Conservation (phyloP, 305 asterid genomes). For the Ilex paraguariensis region DNA sequence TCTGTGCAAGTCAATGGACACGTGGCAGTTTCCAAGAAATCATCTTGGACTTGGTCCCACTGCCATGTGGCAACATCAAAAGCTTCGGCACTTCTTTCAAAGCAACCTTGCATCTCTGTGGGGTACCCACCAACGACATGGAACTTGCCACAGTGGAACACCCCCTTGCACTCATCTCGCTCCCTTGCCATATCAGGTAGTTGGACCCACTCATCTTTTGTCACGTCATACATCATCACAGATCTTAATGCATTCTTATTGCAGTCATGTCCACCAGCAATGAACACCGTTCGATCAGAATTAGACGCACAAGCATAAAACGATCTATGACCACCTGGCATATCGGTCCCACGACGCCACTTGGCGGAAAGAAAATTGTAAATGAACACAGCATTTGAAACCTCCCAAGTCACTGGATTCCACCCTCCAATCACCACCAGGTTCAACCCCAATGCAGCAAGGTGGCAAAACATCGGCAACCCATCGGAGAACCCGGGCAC, state of each 20-base stretch:
- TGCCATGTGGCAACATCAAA: conserved; percentile 39
- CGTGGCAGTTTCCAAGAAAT: conserved; percentile 29
- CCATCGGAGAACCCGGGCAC: conserved; percentile 45
- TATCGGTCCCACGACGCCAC: conserved; percentile 70
- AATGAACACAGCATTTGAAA: conserved; percentile 31
- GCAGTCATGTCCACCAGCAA: conserved; percentile 79
- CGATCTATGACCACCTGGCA: conserved; percentile 56
- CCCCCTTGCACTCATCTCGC: conserved; percentile 70
- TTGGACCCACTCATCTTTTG: conserved; percentile 33
- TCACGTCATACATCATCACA: conserved; percentile 59
- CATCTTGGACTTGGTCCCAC: conserved; percentile 45
- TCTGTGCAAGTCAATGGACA: conserved; percentile 47
- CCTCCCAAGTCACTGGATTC: conserved; percentile 64
- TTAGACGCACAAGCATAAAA: conserved; percentile 77
- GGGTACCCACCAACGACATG: conserved; percentile 72
- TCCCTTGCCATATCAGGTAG: conserved; percentile 65
- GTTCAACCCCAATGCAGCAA: conserved; percentile 46
- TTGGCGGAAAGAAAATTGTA: conserved; percentile 45
- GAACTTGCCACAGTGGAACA: conserved; percentile 41
- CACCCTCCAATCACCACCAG: conserved; percentile 75
- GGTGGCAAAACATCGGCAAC: conserved; percentile 71
- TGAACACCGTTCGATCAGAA: conserved; percentile 35
- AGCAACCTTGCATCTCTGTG: conserved; percentile 58
- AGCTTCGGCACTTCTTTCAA: conserved; percentile 41
- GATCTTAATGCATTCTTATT: conserved; percentile 64